A percentile compares a stretch with the other conserved stretches of the same genome.
Conservation (phyloP, 1,284 basidiomycete species). For the Rhodotorula sp. region DNA sequence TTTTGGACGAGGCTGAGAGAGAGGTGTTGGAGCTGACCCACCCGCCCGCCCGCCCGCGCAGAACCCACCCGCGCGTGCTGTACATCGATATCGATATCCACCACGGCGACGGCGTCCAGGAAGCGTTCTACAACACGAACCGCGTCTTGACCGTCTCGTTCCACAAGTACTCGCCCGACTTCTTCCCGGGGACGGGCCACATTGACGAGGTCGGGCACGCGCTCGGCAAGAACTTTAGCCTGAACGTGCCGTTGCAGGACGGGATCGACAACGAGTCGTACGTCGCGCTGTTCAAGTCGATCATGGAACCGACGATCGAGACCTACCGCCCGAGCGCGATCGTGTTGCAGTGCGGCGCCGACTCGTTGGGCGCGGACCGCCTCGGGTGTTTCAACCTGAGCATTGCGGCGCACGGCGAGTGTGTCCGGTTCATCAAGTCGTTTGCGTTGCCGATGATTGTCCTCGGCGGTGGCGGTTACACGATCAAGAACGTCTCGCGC, state of each 20-base stretch:
- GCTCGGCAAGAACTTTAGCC: conserved; percentile 87
- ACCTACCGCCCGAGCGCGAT: conserved; percentile 87
- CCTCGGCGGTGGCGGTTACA: conserved; percentile 93
- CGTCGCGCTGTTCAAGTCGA: conserved; percentile 88
- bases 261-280: conserved; percentile 98
- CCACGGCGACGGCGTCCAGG: conserved; percentile 93
- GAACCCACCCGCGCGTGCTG: conserved; percentile 83
- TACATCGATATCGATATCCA: conserved; percentile 98
- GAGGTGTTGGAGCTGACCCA: too few species aligned
- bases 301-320: conserved; percentile 89
- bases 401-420: conserved; percentile 98
- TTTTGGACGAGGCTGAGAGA: too few species aligned
- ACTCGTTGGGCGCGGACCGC: conserved; percentile 90
- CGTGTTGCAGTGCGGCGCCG: conserved; percentile 95
- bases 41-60: too few species aligned
- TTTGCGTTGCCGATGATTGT: conserved; percentile 87
- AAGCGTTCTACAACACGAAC: conserved; percentile 96
- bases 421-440: conserved; percentile 90
- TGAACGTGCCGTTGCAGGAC: conserved; percentile 94
- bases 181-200: conserved; percentile 95
- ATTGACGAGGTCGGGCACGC: conserved; percentile 81
- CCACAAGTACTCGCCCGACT: conserved; percentile 98
- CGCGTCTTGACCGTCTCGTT: conserved; percentile 98
- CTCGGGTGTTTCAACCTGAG: conserved; percentile 96
- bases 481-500: conserved; percentile 87